Conservation (phyloP, 2,329 filamentous ascomycete genomes). For the Aspergillus melleus region DNA sequence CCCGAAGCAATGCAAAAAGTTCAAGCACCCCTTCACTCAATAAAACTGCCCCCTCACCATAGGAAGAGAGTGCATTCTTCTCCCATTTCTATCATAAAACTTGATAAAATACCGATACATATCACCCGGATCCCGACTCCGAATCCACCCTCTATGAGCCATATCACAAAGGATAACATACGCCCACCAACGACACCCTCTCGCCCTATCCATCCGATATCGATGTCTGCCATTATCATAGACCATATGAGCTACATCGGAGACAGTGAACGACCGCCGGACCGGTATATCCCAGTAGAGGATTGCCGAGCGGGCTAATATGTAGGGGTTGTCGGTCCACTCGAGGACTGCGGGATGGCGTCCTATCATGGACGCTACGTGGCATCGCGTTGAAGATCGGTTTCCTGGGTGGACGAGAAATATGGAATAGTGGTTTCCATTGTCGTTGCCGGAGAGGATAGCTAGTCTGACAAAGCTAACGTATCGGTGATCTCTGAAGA, state of each 20-base stretch:
- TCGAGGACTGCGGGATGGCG: neutral
- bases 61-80: too few species aligned
- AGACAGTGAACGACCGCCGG: neutral
- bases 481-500: neutral
- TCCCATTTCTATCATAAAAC: too few species aligned
- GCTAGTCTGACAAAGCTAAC: neutral
- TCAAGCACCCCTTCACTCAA: too few species aligned
- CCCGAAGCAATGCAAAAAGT: too few species aligned
- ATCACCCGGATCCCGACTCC: too few species aligned
- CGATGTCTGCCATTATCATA: neutral
- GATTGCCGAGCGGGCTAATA: neutral
- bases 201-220: neutral
- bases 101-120: too few species aligned
- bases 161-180: neutral
- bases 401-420: neutral
- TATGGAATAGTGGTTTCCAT: neutral
- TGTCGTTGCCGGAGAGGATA: neutral
- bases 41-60: too few species aligned
- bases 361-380: neutral
- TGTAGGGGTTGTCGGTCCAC: neutral
- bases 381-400: neutral
- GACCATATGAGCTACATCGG: neutral
- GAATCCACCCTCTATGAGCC: too few species aligned
- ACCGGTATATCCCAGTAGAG: neutral
- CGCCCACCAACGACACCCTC: neutral